A percentile compares a stretch with the other conserved stretches of the same genome.
Conservation (phyloP, 768 basidiomycete genomes). For the Kwoniella botswanensis region DNA sequence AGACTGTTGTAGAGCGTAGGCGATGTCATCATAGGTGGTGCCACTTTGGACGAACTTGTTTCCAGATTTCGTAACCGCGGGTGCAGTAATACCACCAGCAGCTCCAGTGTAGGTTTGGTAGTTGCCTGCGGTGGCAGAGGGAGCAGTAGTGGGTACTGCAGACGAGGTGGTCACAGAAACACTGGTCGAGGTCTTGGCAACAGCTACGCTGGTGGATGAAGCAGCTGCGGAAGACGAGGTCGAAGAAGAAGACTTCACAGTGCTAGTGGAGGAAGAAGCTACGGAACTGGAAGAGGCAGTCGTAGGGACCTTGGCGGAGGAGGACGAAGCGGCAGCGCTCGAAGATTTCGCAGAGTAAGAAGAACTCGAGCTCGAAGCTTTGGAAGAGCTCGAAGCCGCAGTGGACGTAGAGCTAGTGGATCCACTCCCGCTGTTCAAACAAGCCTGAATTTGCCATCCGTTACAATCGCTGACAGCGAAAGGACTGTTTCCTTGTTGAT, state of each 20-base stretch:
- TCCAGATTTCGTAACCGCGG: conserved; percentile 24
- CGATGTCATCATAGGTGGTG: conserved; percentile 20
- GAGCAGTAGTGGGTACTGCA: conserved; percentile 7
- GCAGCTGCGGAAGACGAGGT: conserved; percentile 16
- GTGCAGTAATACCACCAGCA: conserved; percentile 28
- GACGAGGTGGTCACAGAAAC: conserved; percentile 8
- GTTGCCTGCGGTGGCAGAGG: conserved; percentile 21
- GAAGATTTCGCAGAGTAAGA: background rate
- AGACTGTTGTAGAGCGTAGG: conserved; percentile 28
- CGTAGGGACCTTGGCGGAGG: conserved; percentile 7
- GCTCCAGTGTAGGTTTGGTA: conserved; percentile 29
- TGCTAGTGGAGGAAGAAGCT: conserved; percentile 4
- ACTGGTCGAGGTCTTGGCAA: conserved; percentile 12
- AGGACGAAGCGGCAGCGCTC: background rate
- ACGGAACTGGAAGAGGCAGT: background rate
- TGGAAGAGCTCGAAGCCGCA: background rate
- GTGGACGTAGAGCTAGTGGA: conserved; percentile 4
- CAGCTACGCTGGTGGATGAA: conserved; percentile 5
- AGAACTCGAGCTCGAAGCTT: conserved; percentile 13
- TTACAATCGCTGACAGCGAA: conserved; percentile 13
- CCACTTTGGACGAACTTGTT: conserved; percentile 14
- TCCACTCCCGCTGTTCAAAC: background rate
- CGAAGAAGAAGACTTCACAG: conserved; percentile 6
- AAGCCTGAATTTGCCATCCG: conserved; percentile 24
- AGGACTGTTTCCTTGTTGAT: conserved; percentile 19